These are phyloP conservation scores for Mortierella sp. DNA, from an alignment of 371 early-diverging fungal species.

Conservation along the genomic window DNA sequence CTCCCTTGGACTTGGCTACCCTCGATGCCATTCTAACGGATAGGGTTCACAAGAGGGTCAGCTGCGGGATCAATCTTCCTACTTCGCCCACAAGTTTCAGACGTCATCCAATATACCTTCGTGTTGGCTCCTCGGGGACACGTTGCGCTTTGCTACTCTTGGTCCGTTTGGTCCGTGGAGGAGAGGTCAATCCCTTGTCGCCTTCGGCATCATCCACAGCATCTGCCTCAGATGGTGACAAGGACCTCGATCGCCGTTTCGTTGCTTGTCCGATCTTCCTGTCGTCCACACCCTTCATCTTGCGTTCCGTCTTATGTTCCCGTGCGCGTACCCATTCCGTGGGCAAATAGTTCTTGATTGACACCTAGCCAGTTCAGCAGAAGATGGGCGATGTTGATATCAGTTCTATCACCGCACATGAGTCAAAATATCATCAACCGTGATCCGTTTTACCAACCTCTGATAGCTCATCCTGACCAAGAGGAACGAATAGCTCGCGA, in stretches of 20 bases:
- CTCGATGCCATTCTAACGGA: constrained; percentile 50
- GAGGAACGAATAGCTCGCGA: constrained; percentile 62
- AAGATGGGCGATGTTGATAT: too few relatives aligned
- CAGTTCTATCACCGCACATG: too few relatives aligned
- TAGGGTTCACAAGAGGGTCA: not conserved
- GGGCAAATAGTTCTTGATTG: constrained; percentile 41
- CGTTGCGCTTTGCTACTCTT: constrained; percentile 31
- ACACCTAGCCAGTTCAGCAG: constrained; percentile 15
- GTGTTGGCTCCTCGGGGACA: constrained; percentile 21
- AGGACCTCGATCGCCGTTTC: constrained; percentile 47
- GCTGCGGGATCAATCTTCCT: too few relatives aligned
- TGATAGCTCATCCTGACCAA: constrained; percentile 23
- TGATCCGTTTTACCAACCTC: constrained; percentile 4
- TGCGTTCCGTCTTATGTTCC: constrained; percentile 35
- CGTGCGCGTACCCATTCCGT: constrained; percentile 38
- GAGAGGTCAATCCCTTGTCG: not conserved
- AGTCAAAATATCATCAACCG: not conserved
- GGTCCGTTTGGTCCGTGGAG: constrained; percentile 21
- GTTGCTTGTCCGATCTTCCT: constrained; percentile 49
- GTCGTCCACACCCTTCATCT: constrained; percentile 12
- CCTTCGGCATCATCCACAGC: constrained; percentile 8
- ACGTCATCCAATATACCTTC: constrained; percentile 18
- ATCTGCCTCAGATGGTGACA: constrained; percentile 11
- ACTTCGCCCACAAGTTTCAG: not conserved
- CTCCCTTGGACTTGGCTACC: constrained; percentile 37